Base-by-base conservation (phyloP, 1,284 basidiomycete species). In the Puccinia novopanici region DNA sequence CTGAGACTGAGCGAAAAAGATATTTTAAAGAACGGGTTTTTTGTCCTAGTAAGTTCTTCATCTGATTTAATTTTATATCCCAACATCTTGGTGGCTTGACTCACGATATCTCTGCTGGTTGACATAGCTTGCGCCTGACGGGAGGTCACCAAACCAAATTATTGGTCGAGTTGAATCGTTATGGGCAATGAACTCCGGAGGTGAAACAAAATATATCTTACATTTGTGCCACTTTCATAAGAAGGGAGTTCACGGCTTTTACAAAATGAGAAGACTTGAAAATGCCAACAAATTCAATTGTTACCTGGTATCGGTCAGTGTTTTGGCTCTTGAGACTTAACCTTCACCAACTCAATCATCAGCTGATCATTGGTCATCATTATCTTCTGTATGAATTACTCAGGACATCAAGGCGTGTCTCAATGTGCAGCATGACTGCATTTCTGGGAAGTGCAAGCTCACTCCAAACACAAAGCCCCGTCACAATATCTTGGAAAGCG, bases 381-480 rank as follows among this genome's bases (percentile, higher is more conserved):
- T n/a, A n/a, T n/a, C 42, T 15, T 45, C 15, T 45, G 42, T 45
- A 15, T 6, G 6, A 45, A 8, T 24, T n/a, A 24, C n/a, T 17
- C 15, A 61, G 57, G 30, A 61, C 15, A 61, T 67, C 65, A 67
- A 67, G 24, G 5, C 40, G 3, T 67, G 65, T 27, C 15, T 67
- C 9, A 67, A 67, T 15, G 37, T 67, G 2, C 65, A 67, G 15
- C 65, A 67, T 27, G n/a, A 67, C 45, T 67, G 65, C 40, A 6
- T 8, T 15, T 45, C 45, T 8, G 45, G 8, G 8, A 45, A 45
- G 15, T 45, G 45, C 15, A 15, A 8, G 15, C 15, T 15, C 45
- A 15, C 45, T 45, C 45, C 45, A 8, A 6, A 6, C 8, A 8
- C 8, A 8, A 15, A 15, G 8, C 45, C 15, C 8, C 45, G 45